These are phyloP conservation scores for Lindgomyces ingoldianus DNA, from an alignment of 495 filamentous ascomycete genomes.

Conservation along the genomic window DNA sequence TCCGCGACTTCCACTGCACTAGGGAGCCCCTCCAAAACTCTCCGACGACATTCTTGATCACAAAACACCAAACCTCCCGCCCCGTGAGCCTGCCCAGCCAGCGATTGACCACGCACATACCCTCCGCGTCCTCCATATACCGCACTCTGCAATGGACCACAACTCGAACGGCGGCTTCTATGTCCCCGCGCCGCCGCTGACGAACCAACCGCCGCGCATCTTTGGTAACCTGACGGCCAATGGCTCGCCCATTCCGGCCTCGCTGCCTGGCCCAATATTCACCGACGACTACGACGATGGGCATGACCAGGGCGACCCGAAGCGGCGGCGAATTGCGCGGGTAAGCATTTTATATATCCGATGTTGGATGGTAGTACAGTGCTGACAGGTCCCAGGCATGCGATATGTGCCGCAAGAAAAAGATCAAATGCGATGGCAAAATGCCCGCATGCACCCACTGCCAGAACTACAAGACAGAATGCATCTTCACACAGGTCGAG, in stretches of 20 bases:
- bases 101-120: conserved; percentile 7
- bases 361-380: not conserved
- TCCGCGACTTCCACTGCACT: not conserved
- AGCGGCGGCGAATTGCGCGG: conserved; percentile 89
- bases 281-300: conserved; percentile 57
- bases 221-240: conserved; percentile 66
- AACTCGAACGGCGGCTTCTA: conserved; percentile 31
- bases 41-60: conserved; percentile 2
- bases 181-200: conserved; percentile 51
- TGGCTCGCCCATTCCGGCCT: conserved; percentile 60
- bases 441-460: conserved; percentile 94
- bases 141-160: conserved; percentile 24
- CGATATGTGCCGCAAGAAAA: conserved; percentile 99
- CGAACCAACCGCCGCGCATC: conserved; percentile 69
- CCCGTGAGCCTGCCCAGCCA: not conserved
- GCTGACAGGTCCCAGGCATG: conserved; percentile 65
- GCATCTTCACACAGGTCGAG: conserved; percentile 95
- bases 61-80: conserved; percentile 18
- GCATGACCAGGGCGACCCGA: conserved; percentile 80
- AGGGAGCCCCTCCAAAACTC: conserved; percentile 14
- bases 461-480: conserved; percentile 97
- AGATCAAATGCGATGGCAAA: conserved; percentile 99
- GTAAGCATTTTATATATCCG: conserved; percentile 50
- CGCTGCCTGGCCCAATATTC: conserved; percentile 62
- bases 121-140: not conserved